Percentiles rank a stretch among this genome's conserved stretches.
phyloP scores from a whole-genome alignment of 2,329 filamentous ascomycete genomes.

The Ophiostoma montium region DNA sequence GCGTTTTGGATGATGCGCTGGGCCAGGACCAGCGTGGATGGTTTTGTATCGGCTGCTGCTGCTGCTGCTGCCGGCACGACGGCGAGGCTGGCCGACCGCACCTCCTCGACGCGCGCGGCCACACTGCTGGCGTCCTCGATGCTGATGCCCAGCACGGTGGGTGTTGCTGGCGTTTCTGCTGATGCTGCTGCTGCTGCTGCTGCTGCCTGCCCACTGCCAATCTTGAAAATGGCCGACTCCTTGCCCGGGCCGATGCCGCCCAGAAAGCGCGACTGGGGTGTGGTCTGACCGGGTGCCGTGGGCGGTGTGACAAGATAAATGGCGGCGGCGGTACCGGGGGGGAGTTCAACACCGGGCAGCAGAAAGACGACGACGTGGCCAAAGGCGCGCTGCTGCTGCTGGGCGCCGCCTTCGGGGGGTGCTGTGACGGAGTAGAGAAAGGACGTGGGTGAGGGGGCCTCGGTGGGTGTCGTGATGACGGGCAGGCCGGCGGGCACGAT shows the following conservation, averaged over 20 bases:
- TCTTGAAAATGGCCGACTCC: conserved; percentile 80
- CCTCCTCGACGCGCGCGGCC: conserved; percentile 48
- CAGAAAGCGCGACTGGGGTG: conserved; percentile 45
- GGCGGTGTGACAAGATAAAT: conserved; percentile 62
- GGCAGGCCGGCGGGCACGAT: conserved; percentile 47
- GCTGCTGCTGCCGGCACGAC: background rate
- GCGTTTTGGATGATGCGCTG: conserved; percentile 93
- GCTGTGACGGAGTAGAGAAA: conserved; percentile 39
- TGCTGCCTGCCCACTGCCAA: conserved; percentile 26
- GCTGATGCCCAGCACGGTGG: conserved; percentile 58
- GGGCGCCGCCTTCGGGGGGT: conserved; percentile 11
- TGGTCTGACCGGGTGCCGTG: conserved; percentile 22
- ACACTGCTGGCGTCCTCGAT: conserved; percentile 67
- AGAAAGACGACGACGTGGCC: conserved; percentile 83
- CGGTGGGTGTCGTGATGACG: conserved; percentile 38
- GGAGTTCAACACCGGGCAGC: conserved; percentile 62
- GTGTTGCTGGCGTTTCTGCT: background rate
- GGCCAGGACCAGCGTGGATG: conserved; percentile 59
- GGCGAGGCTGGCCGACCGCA: conserved; percentile 29
- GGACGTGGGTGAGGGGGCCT: conserved; percentile 38
- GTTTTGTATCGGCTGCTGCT: background rate
- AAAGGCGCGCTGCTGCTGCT: conserved; percentile 34
- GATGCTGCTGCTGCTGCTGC: background rate
- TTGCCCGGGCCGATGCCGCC: conserved; percentile 84
- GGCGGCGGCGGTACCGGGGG: conserved; percentile 64